A percentile compares a stretch with the other conserved stretches of the same genome.
These are phyloP conservation scores for Phytophthora syringae DNA, from an alignment of 352 stramenopile species.

Conservation along the genomic window DNA sequence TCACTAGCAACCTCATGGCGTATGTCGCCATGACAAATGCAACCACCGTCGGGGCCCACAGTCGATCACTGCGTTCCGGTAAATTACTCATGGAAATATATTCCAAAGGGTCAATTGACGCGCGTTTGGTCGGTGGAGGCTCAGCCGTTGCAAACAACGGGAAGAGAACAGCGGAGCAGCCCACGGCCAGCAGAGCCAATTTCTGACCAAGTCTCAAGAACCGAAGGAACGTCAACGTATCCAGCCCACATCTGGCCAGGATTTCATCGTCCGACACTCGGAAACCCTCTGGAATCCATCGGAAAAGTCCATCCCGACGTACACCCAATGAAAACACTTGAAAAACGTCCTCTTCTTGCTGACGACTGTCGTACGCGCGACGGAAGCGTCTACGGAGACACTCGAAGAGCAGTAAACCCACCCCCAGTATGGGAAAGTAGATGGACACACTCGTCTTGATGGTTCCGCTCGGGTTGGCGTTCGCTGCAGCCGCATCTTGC, in stretches of 20 bases:
- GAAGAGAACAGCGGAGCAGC: constrained; percentile 66
- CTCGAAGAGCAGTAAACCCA: constrained; percentile 69
- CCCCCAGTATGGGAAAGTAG: constrained; percentile 61
- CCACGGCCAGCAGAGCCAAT: constrained; percentile 63
- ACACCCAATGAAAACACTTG: constrained; percentile 22
- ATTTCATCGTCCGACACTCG: constrained; percentile 67
- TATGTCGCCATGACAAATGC: constrained; percentile 64
- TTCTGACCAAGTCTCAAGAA: constrained; percentile 75
- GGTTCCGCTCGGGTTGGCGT: constrained; percentile 72
- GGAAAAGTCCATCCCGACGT: constrained; percentile 38
- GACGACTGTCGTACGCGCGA: constrained; percentile 62
- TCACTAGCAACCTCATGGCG: constrained; percentile 60
- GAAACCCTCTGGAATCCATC: constrained; percentile 58
- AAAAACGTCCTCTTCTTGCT: constrained; percentile 37
- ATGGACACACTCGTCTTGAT: constrained; percentile 72
- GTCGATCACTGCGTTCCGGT: constrained; percentile 43
- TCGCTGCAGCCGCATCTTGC: constrained; percentile 52
- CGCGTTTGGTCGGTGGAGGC: constrained; percentile 18
- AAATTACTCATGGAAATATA: constrained; percentile 85
- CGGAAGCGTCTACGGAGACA: constrained; percentile 57
- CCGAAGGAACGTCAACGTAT: constrained; percentile 78
- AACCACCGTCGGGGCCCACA: constrained; percentile 70
- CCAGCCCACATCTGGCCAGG: constrained; percentile 72
- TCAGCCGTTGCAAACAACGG: constrained; percentile 71
- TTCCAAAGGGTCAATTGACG: constrained; percentile 56